Evolutionary conservation across 2,329 filamentous ascomycete species (phyloP), one percentile per base, ranked within the genome.

Genomic region (Ophiostoma triangulosporum): DNA sequence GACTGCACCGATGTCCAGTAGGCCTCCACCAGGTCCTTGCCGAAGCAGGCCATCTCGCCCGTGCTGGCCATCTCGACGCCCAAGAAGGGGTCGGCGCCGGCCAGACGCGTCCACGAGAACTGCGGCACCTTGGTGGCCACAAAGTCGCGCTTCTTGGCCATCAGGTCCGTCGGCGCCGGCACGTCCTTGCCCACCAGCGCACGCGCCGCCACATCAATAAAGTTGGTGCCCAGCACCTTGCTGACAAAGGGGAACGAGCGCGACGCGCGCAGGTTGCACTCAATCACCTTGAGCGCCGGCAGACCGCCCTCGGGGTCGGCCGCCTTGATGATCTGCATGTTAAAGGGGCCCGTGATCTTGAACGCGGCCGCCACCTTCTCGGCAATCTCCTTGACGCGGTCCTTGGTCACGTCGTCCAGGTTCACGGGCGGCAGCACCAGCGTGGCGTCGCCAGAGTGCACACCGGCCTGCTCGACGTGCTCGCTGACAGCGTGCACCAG

Each of bases 241-340:
- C 90, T 96, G 17, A 97, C 90, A 66, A 98, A 98, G 58, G 93
- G 93, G 77, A 96, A 96, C 0, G 91, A 96, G 60, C 93, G 81
- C 46, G 93, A 96, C 15, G 93, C 93, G 58, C 93, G 84, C 57
- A 97, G 93, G 64, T 98, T 98, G 71, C 93, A 97, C 72, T 98
- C 93, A 59, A 98, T 98, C 60, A 98, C 93, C 76, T 97, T 97
- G 75, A 98, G 97, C 17, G 93, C 93, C 59, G 93, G 84, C 57
- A 97, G 91, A 64, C 97, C 97, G 71, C 93, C 97, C 72, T 98
- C 93, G 40, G 40, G 40, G 61, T 97, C 91, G 67, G 97, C 97
- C 68, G 97, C 90, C 74, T 97, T 97, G 63, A 98, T 98, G 73
- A 98, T 97, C 68, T 98, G 93, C 59, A 98, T 98, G 71, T 98